These are phyloP conservation scores for Clavariopsis aquatica DNA, from an alignment of 495 filamentous ascomycete genomes.

Conservation along the genomic window DNA sequence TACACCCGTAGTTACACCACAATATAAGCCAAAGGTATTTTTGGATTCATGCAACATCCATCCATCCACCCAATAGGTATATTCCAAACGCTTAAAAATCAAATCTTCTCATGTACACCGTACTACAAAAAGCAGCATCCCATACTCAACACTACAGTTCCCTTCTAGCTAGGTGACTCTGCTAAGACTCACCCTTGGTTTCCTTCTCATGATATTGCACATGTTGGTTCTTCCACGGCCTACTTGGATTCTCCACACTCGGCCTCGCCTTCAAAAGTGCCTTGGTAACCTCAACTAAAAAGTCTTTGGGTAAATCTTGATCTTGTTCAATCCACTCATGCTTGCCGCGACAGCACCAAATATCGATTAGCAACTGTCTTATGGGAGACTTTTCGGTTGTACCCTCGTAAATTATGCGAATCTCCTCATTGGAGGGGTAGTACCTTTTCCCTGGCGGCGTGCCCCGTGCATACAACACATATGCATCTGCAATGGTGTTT, in stretches of 20 bases:
- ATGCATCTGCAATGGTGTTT: constrained; percentile 20
- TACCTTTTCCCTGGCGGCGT: not conserved
- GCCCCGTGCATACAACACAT: constrained; percentile 25
- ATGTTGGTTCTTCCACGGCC: constrained; percentile 25
- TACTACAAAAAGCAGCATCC: too few relatives aligned
- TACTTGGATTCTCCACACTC: not conserved
- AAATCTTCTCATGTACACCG: too few relatives aligned
- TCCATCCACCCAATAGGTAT: too few relatives aligned
- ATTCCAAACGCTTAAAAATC: too few relatives aligned
- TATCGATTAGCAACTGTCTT: constrained; percentile 24
- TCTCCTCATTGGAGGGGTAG: constrained; percentile 28
- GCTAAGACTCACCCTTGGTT: not conserved
- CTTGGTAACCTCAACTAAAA: constrained; percentile 11
- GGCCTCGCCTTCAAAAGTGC: constrained; percentile 22
- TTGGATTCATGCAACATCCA: too few relatives aligned
- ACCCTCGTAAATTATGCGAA: constrained; percentile 27
- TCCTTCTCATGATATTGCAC: constrained; percentile 27
- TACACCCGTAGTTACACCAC: too few relatives aligned
- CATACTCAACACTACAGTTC: not conserved
- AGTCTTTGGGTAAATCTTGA: constrained; percentile 18
- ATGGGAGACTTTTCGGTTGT: constrained; percentile 12
- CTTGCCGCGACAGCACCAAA: constrained; percentile 28
- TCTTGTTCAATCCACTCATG: constrained; percentile 26
- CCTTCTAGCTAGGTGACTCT: not conserved
- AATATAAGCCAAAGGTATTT: too few relatives aligned